Evolutionary conservation across 2,329 filamentous ascomycete genomes (phyloP).

Genomic region (Myriosclerotinia duriaeana): DNA sequence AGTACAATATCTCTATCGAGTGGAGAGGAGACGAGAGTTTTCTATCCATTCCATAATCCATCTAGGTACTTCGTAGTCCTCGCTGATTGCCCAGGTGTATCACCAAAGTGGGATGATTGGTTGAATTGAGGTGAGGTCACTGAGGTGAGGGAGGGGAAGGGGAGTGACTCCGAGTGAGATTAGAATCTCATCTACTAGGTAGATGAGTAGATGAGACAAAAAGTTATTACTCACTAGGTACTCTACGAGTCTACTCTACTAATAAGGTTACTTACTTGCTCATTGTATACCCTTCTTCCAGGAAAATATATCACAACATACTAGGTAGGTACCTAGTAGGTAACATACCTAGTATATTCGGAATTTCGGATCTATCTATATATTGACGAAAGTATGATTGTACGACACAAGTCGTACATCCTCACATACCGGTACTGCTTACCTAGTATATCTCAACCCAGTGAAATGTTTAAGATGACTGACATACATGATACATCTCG

Average conservation of each 20-base stretch:
- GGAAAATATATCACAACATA: background rate
- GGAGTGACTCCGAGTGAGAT: background rate
- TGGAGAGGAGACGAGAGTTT: constrained; percentile 17
- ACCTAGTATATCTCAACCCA: no score
- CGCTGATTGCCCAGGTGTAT: background rate
- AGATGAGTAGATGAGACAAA: no score
- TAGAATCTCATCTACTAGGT: no score
- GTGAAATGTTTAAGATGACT: background rate
- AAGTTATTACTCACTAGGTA: no score
- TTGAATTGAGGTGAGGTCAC: background rate
- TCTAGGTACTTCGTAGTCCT: no score
- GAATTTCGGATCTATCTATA: background rate
- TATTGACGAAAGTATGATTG: no score
- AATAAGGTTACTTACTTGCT: no score
- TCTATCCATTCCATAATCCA: background rate
- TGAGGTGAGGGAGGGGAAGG: background rate
- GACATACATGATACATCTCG: background rate
- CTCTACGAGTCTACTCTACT: no score
- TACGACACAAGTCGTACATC: background rate
- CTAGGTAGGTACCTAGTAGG: no score
- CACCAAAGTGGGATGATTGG: constrained; percentile 6
- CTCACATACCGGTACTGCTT: background rate
- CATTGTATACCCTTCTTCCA: background rate
- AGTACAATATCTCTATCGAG: constrained; percentile 3
- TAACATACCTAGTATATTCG: no score